Base-by-base conservation (phyloP, 2,329 filamentous ascomycete genomes). In the Colletotrichum simmondsii region DNA sequence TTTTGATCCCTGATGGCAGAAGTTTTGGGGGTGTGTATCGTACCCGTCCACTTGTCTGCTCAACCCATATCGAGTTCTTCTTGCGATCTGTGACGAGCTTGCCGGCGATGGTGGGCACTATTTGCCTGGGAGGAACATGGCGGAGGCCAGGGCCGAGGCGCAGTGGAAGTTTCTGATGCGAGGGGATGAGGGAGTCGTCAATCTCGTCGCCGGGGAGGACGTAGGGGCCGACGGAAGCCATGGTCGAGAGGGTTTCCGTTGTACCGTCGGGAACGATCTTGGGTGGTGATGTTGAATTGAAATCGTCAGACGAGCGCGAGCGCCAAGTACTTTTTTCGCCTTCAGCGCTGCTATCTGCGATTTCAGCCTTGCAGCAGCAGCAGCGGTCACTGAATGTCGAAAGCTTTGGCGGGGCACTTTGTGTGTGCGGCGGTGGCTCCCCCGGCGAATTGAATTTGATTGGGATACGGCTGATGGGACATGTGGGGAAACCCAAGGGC, bases 121-220 rank as follows among this genome's bases (percentile, higher is more conserved):
- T 91, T 52, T 91, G 91, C 76, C 89, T 90, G n/a, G 94, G 93
- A 56, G 94, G 94, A 72, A 95, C 91, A 81, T 97, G 92, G 74
- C 93, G 93, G 70, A 98, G 88, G 68, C 95, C 95, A 19, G 95
- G 94, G 32, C 95, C 95, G 30, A 98, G 88, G 68, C 94, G 94
- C 75, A 98, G 87, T 52, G 94, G 90, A 74, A 90, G 86, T 77
- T 92, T 94, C 60, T 88, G 87, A 74, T 92, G 88, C 35, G 89
- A 89, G 2, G 94, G 94, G 49, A 97, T 87, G 46, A 89, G 83
- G 30, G 89, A 86, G 1, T 89, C 81, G 71, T 94, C 90, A 58
- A 98, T 88, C 37, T 85, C 80, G 77, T 98, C 95, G 76, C 97
- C 95, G 0, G 97, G 97, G 7, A 98, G 90, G 74, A 98, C 90